Conservation (phyloP, 345 rosid genomes). For the Heritiera littoralis region DNA sequence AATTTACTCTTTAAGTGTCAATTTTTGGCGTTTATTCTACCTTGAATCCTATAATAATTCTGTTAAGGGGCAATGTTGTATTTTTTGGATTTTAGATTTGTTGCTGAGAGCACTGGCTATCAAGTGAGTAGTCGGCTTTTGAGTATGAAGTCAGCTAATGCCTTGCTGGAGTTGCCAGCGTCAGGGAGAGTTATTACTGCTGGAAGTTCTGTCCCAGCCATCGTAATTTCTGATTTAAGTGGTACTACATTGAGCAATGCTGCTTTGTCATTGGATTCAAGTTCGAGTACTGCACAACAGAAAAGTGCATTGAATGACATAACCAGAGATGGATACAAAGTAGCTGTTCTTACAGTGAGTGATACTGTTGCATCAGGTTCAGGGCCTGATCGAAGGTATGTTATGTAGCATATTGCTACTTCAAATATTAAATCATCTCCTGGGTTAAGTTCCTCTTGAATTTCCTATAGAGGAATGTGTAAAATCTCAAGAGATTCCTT, state of each 20-base stretch:
- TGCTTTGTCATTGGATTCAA: conserved; percentile 36
- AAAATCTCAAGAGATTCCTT: background rate
- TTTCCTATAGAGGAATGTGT: background rate
- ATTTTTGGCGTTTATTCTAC: conserved; percentile 3
- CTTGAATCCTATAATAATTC: background rate
- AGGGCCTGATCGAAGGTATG: conserved; percentile 92
- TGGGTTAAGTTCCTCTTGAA: background rate
- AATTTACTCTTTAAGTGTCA: background rate
- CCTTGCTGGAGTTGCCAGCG: conserved; percentile 80
- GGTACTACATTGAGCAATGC: conserved; percentile 29
- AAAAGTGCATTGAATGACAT: conserved; percentile 31
- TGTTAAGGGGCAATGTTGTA: conserved; percentile 23
- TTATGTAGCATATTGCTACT: conserved; percentile 9
- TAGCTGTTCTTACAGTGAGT: conserved; percentile 85
- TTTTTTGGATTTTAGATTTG: conserved; percentile 54
- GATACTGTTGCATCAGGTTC: conserved; percentile 86
- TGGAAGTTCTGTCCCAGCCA: conserved; percentile 74
- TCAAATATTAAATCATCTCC: conserved; percentile 8
- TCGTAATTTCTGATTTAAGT: conserved; percentile 61
- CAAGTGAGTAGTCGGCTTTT: conserved; percentile 90
- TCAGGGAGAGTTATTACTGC: conserved; percentile 58
- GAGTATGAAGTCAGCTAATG: conserved; percentile 94
- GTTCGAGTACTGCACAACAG: conserved; percentile 36
- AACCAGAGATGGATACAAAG: conserved; percentile 43
- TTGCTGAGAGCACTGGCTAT: conserved; percentile 92